Percentiles rank a stretch among this genome's conserved stretches.
Conservation (phyloP, 257 asterid genomes). For the Solanum peruvianum region DNA sequence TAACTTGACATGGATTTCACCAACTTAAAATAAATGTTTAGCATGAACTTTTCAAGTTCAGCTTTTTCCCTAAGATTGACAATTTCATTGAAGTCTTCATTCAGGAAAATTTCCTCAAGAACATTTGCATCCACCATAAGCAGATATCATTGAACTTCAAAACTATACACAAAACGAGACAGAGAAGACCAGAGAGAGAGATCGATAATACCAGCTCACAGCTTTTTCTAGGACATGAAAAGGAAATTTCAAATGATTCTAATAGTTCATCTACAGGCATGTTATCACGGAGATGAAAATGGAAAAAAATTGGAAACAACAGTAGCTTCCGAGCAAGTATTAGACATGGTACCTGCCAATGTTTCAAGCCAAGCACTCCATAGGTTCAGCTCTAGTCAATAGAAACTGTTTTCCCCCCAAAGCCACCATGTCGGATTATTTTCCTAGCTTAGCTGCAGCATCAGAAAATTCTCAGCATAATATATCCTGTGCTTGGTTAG, state of each 20-base stretch:
- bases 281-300: not conserved
- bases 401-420: not conserved
- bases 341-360: not conserved
- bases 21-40: not conserved
- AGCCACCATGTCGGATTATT: not conserved
- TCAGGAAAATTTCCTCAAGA: not conserved
- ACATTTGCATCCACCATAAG: not conserved
- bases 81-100: not conserved
- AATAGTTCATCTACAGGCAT: not conserved
- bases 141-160: not conserved
- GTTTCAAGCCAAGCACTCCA: not conserved
- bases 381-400: not conserved
- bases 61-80: not conserved
- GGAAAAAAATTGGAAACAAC: not conserved
- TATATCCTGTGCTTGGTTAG: not conserved
- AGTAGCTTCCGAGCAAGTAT: not conserved
- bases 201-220: not conserved
- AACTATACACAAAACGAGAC: not conserved
- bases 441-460: not conserved
- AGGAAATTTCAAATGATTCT: not conserved
- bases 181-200: not conserved
- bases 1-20: not conserved
- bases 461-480: not conserved
- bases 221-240: not conserved
- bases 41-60: not conserved